phyloP scores from a whole-genome alignment of 2,329 filamentous ascomycete species.

The Pleomassaria siparia region DNA sequence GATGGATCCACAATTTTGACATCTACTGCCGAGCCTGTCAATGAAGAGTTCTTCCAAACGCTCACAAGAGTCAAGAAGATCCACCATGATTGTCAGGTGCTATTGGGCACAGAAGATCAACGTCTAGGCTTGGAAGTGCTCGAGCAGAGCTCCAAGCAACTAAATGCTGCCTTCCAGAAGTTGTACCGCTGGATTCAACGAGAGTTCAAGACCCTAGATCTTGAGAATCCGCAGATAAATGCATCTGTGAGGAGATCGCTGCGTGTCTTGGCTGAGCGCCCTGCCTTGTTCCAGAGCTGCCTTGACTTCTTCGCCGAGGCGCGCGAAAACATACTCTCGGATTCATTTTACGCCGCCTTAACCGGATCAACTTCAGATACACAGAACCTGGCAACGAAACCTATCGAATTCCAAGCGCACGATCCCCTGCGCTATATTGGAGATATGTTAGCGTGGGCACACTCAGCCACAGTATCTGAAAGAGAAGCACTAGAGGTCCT shows the following conservation, averaged over 20 bases:
- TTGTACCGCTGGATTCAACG: slow-evolving; percentile 93
- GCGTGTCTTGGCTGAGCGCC: slow-evolving; percentile 83
- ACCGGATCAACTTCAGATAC: slow-evolving; percentile 68
- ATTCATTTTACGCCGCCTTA: slow-evolving; percentile 84
- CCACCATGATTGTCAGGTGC: slow-evolving; percentile 81
- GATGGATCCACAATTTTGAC: slow-evolving; percentile 76
- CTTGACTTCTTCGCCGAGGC: slow-evolving; percentile 92
- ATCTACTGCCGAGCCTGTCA: slow-evolving; percentile 76
- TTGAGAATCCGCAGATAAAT: slow-evolving; percentile 93
- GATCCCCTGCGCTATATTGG: slow-evolving; percentile 89
- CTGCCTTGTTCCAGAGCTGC: slow-evolving; percentile 88
- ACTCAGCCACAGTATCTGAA: slow-evolving; percentile 92
- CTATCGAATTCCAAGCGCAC: slow-evolving; percentile 91
- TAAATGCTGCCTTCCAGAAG: slow-evolving; percentile 92
- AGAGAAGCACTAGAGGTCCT: slow-evolving; percentile 87
- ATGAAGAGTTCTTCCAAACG: slow-evolving; percentile 79
- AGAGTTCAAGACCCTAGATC: slow-evolving; percentile 87
- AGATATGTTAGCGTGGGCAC: slow-evolving; percentile 97
- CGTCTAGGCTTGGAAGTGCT: slow-evolving; percentile 85
- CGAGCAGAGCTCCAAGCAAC: slow-evolving; percentile 81
- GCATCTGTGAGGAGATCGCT: slow-evolving; percentile 80
- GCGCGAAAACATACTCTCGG: slow-evolving; percentile 80
- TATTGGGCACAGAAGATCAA: slow-evolving; percentile 89
- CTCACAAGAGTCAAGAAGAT: slow-evolving; percentile 83
- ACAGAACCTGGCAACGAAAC: slow-evolving; percentile 65